Evolutionary conservation across 371 early-diverging fungal genomes (phyloP).

Genomic region (Zancudomyces culisetae): DNA sequence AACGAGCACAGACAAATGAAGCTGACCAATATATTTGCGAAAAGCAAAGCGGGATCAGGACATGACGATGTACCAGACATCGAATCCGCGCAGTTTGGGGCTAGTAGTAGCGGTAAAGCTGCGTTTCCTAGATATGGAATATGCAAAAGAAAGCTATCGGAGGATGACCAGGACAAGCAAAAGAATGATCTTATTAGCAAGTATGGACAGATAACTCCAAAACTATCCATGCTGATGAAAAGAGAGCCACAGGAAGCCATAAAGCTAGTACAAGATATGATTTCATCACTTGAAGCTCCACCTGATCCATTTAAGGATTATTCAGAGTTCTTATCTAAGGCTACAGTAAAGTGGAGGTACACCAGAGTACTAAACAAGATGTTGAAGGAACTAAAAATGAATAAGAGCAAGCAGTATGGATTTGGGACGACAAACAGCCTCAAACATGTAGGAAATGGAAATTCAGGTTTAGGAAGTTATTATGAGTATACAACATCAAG

Average conservation of each 20-base stretch:
- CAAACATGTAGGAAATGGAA: neutral
- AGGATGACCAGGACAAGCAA: conserved; percentile 4
- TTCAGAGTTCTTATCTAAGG: neutral
- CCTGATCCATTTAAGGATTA: neutral
- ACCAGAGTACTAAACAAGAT: neutral
- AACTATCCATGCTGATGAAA: conserved; percentile 2
- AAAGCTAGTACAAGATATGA: neutral
- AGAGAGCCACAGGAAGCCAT: conserved; percentile 1
- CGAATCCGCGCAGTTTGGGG: neutral
- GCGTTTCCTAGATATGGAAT: conserved; percentile 15
- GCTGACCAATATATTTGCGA: conserved; percentile 68
- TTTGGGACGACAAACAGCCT: neutral
- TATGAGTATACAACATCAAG: conserved; percentile 11
- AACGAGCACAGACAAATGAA: conserved; percentile 64
- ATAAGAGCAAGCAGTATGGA: neutral
- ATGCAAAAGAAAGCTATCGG: conserved; percentile 11
- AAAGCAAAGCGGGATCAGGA: conserved; percentile 7
- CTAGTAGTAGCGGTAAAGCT: neutral
- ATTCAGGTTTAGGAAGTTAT: conserved; percentile 8
- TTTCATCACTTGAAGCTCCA: neutral
- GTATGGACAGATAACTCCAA: conserved; percentile 1
- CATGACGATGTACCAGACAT: conserved; percentile 26
- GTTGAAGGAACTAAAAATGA: neutral
- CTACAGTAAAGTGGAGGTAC: neutral
- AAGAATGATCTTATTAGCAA: conserved; percentile 5